Conservation (phyloP, 331 rosid species). For the Erythrophleum ivorense region DNA sequence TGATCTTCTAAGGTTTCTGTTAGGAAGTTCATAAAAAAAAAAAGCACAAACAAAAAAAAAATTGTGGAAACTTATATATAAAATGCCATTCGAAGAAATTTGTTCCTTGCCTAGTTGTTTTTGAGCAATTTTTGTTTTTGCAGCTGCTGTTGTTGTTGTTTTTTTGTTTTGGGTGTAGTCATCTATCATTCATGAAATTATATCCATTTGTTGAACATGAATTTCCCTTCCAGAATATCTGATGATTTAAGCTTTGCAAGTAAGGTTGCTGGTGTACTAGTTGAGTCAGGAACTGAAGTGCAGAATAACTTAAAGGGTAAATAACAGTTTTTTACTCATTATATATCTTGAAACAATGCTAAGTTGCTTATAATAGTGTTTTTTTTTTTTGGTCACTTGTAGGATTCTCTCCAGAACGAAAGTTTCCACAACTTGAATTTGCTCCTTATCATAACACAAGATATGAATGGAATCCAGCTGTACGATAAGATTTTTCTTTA, state of each 20-base stretch:
- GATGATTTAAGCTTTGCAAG: conserved; percentile 68
- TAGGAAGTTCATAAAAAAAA: background rate
- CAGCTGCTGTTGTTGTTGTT: background rate
- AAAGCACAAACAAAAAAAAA: background rate
- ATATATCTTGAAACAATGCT: conserved; percentile 22
- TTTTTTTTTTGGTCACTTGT: conserved; percentile 42
- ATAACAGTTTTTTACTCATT: conserved; percentile 33
- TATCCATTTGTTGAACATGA: conserved; percentile 25
- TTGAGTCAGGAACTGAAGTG: conserved; percentile 60
- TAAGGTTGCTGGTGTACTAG: conserved; percentile 75
- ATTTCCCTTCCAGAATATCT: conserved; percentile 58
- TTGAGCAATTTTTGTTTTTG: background rate
- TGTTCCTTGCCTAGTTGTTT: conserved; percentile 33
- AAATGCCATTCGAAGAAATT: background rate
- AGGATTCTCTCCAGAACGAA: conserved; percentile 87
- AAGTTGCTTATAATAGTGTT: conserved; percentile 39
- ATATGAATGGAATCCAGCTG: conserved; percentile 88
- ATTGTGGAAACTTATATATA: background rate
- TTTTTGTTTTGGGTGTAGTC: background rate
- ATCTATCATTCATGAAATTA: conserved; percentile 27
- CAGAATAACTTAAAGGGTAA: conserved; percentile 55
- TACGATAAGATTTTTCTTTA: conserved; percentile 47
- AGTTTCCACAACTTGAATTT: conserved; percentile 84
- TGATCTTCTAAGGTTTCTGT: conserved; percentile 6
- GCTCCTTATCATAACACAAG: conserved; percentile 65